These are phyloP conservation scores for Cladophialophora bantiana DNA, from an alignment of 2,329 filamentous ascomycete genomes.

Conservation along the genomic window DNA sequence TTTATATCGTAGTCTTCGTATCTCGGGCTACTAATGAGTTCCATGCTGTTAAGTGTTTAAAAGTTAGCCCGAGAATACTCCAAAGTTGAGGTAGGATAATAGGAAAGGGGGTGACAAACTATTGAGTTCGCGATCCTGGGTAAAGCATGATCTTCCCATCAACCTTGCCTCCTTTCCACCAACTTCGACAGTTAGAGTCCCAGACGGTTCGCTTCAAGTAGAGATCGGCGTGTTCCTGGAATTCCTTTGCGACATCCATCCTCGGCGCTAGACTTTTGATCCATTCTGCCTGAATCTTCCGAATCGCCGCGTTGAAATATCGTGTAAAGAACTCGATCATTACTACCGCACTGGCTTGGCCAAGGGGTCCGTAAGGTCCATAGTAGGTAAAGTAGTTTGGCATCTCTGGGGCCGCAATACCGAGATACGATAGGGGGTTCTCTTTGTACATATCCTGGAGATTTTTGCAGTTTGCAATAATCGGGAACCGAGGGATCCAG, in stretches of 20 bases:
- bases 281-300: slow-evolving; percentile 35
- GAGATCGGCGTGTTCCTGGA: slow-evolving; percentile 55
- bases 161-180: background rate
- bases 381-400: slow-evolving; percentile 43
- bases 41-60: slow-evolving; percentile 46
- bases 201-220: slow-evolving; percentile 48
- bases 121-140: background rate
- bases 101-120: slow-evolving; percentile 7
- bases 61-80: slow-evolving; percentile 48
- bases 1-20: slow-evolving; percentile 53
- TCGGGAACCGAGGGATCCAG: slow-evolving; percentile 34
- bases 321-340: slow-evolving; percentile 28
- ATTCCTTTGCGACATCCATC: slow-evolving; percentile 55
- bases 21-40: slow-evolving; percentile 47
- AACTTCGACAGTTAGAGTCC: background rate
- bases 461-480: slow-evolving; percentile 28
- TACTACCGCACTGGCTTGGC: slow-evolving; percentile 32
- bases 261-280: slow-evolving; percentile 46
- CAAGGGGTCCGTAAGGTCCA: slow-evolving; percentile 41
- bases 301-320: slow-evolving; percentile 28
- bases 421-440: slow-evolving; percentile 34
- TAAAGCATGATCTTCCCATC: slow-evolving; percentile 4
- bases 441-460: slow-evolving; percentile 27
- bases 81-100: slow-evolving; percentile 29
- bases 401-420: slow-evolving; percentile 31